Evolutionary conservation across 495 filamentous ascomycete genomes (phyloP).

Genomic region (Astrothelium macrocarpum): DNA sequence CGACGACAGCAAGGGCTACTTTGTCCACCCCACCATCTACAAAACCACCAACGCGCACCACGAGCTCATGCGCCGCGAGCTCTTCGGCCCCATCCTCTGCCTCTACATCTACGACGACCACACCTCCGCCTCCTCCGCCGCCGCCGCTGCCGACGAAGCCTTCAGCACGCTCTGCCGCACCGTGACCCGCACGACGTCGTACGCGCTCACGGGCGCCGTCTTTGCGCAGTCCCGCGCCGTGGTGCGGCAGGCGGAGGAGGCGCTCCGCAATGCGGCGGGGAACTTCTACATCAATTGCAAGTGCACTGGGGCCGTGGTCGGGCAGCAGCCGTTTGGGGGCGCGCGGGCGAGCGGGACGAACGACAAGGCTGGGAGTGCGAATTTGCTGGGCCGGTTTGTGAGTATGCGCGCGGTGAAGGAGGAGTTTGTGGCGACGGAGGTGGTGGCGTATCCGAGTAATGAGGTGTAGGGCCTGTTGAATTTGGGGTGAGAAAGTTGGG

Average conservation of each 20-base stretch:
- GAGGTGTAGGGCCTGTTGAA: too few relatives aligned
- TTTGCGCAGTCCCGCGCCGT: constrained; percentile 33
- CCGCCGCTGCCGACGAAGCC: constrained; percentile 14
- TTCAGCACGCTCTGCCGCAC: constrained; percentile 28
- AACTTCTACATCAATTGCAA: constrained; percentile 39
- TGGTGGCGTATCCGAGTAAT: constrained; percentile 35
- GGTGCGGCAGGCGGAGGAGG: constrained; percentile 31
- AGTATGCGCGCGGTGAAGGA: constrained; percentile 37
- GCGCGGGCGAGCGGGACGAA: constrained; percentile 35
- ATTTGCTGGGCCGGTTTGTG: constrained; percentile 31
- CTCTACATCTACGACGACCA: constrained; percentile 52
- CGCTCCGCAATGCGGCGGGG: constrained; percentile 31
- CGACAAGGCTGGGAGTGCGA: constrained; percentile 36
- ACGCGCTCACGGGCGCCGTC: constrained; percentile 35
- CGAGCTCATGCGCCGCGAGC: constrained; percentile 50
- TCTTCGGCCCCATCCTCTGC: constrained; percentile 55
- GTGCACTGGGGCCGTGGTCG: constrained; percentile 34
- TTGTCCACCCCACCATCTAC: constrained; percentile 60
- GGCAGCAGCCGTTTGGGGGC: constrained; percentile 37
- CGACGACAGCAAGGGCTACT: constrained; percentile 53
- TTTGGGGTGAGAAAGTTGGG: background rate
- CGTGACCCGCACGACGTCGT: constrained; percentile 30
- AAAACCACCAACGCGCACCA: constrained; percentile 54
- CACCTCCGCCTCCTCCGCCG: constrained; percentile 13
- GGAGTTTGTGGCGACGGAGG: constrained; percentile 26